Base-by-base conservation (phyloP, 2,329 filamentous ascomycete genomes). In the Colletotrichum lupini region DNA sequence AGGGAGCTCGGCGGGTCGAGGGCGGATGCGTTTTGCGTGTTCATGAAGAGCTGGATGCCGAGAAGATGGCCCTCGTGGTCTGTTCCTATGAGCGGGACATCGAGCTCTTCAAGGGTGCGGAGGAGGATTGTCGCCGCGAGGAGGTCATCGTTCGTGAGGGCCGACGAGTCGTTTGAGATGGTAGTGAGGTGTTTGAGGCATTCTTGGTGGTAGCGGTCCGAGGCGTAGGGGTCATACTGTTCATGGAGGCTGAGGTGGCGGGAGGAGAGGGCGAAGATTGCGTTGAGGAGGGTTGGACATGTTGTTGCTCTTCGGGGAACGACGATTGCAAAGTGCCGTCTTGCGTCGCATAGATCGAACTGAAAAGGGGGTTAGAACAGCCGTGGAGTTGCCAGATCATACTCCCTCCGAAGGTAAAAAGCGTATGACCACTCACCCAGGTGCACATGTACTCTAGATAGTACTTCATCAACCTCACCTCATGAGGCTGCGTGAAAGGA, bases 91-190 rank as follows among this genome's bases (percentile, higher is more conserved):
- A 80, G 68, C 0, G 78, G 79, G 14, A 80, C 78, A 24, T 63
- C 72, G 46, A 91, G 86, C 75, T 91, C 89, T 77, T 91, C 88
- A 22, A 89, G 83, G 3, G 88, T 87, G 3, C 89, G 83, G 3
- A 91, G 81, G 9, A 91, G 88, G 28, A 91, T 88, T 0, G 86
- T 87, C 0, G 88, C 88, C 0, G 88, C 88, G 46, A 90, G 84
- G 4, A 90, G 77, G 61, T 88, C 86, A 73, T 90, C 88, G 67
- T 89, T 86, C 6, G 79, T 79, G 0, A 84, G 77, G 9, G 78
- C 79, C 1, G 80, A 81, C 2, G 80, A 77, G 56, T 84, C 78
- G 69, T 82, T 83, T 26, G 87, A 78, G 79, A 85, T 84, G 2
- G 85, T 84, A 19, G 86, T 62, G 11, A 72, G 63, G 16, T 72